Base-by-base conservation (phyloP, 1,284 basidiomycete species). In the Cryptococcus maquisensis region DNA sequence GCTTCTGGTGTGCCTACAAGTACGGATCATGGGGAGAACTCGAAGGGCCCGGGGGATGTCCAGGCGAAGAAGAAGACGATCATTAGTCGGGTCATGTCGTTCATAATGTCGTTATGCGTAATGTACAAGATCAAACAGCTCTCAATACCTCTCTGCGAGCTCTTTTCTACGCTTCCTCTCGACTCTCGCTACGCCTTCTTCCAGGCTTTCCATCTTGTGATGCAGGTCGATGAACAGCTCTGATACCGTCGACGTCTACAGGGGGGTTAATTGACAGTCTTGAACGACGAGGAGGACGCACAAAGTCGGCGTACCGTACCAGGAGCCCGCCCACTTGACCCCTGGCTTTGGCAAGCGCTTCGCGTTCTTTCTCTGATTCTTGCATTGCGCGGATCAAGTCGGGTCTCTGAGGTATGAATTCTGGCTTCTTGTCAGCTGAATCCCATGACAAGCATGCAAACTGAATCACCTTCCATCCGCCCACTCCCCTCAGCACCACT, bases 41-140 rank as follows among this genome's bases (percentile, higher is more conserved):
- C 69, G 71, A 76, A 3, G 73, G 61, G 20, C 58, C 66, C 0
- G 75, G 73, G 0, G 75, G 75, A 21, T 76, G 75, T 64, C 75
- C 75, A 3, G 75, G 75, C 8, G 65, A 71, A 54, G 69, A 72
- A 10, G 73, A 76, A 57, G 75, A 76, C 44, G 73, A 74, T 60
- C 75, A 76, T 59, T 76, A 67, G 57, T 32, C 28, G 6, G 10
- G 28, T 32, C 28, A 32, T 32, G 28, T 32, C 28, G 7, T 32
- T 32, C 28, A 32, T 32, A 32, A 32, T 8, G 28, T 32, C 28
- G 28, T 32, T 32, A 32, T 32, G 28, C 39, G 39, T n/a, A 40
- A 40, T 40, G 28, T 32, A 32, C 39, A 40, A 40, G 20, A 16
- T 38, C n/a, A 21, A 26, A 8, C 18, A 44, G 20, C 18, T 4